These are phyloP conservation scores for Curvularia eragrostidis DNA, from an alignment of 2,329 filamentous ascomycete genomes.

Conservation along the genomic window DNA sequence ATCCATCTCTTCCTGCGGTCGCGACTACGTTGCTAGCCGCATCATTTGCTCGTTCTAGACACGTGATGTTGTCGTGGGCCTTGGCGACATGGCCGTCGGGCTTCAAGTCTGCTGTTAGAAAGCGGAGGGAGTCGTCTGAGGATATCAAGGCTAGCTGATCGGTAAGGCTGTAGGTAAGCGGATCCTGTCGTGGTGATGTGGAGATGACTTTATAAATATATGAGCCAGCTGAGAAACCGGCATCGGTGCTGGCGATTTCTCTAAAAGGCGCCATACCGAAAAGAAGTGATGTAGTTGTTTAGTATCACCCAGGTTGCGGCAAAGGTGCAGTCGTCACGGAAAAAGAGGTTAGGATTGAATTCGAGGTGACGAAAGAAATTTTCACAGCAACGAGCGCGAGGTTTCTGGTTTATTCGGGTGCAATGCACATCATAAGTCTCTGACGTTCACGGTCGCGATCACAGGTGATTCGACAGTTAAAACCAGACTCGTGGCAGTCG, in stretches of 20 bases:
- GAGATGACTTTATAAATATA: conserved; percentile 51
- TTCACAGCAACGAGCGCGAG: conserved; percentile 11
- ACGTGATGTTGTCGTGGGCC: conserved; percentile 68
- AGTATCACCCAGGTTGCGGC: not conserved
- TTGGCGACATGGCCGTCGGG: conserved; percentile 59
- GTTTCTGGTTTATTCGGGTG: conserved; percentile 3
- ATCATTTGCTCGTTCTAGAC: conserved; percentile 63
- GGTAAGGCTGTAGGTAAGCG: conserved; percentile 39
- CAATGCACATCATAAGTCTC: not conserved
- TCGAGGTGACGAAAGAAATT: conserved; percentile 22
- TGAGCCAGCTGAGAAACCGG: conserved; percentile 42
- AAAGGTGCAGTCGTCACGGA: not conserved
- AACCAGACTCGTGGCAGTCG: too few species aligned
- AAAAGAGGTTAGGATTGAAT: not conserved
- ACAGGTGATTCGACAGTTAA: not conserved
- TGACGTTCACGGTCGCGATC: not conserved
- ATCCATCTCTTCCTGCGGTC: conserved; percentile 75
- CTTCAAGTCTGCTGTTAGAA: conserved; percentile 65
- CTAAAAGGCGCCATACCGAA: conserved; percentile 30
- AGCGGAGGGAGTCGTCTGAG: conserved; percentile 72
- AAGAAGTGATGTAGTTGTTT: not conserved
- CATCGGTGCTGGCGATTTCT: conserved; percentile 27
- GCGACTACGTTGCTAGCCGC: conserved; percentile 62
- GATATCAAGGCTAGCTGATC: conserved; percentile 66
- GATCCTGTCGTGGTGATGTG: conserved; percentile 40